These are phyloP conservation scores for Mucor plumbeus DNA, from an alignment of 371 early-diverging fungal species.

Conservation along the genomic window DNA sequence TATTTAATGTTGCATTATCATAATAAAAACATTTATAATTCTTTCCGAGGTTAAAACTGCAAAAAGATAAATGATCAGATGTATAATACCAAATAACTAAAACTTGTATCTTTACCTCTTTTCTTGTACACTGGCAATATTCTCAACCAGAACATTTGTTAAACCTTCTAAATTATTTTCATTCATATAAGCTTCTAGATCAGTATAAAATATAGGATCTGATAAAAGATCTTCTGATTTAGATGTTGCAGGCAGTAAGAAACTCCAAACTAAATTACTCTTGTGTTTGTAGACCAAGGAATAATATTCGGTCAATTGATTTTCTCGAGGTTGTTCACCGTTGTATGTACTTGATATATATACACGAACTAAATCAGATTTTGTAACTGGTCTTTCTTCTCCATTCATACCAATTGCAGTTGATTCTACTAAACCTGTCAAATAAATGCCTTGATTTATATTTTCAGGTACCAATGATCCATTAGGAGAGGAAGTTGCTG, in stretches of 20 bases:
- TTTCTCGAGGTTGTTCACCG: slow-evolving; percentile 12
- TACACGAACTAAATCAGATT: slow-evolving; percentile 46
- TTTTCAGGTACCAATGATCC: slow-evolving; percentile 5
- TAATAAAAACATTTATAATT: slow-evolving; percentile 52
- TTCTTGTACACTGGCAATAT: slow-evolving; percentile 33
- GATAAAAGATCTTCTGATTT: slow-evolving; percentile 35
- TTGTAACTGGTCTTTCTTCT: slow-evolving; percentile 29
- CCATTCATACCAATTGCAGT: slow-evolving; percentile 37
- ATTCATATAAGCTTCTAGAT: slow-evolving; percentile 32
- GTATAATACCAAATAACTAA: not conserved
- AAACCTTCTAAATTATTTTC: slow-evolving; percentile 32
- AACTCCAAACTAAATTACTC: slow-evolving; percentile 44
- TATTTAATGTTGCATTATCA: slow-evolving; percentile 45
- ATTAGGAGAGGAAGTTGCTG: slow-evolving; percentile 10
- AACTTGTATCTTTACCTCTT: slow-evolving; percentile 37
- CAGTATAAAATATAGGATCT: slow-evolving; percentile 31
- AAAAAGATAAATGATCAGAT: not conserved
- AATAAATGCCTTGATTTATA: slow-evolving; percentile 30
- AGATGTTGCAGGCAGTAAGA: slow-evolving; percentile 37
- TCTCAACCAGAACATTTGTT: slow-evolving; percentile 21
- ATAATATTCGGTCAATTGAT: slow-evolving; percentile 50
- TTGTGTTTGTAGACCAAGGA: slow-evolving; percentile 57
- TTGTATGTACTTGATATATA: slow-evolving; percentile 33
- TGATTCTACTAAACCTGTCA: slow-evolving; percentile 42
- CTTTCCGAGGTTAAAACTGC: slow-evolving; percentile 39